Base-by-base conservation (phyloP, 2,329 filamentous ascomycete genomes). In the Clonostachys byssicola region DNA sequence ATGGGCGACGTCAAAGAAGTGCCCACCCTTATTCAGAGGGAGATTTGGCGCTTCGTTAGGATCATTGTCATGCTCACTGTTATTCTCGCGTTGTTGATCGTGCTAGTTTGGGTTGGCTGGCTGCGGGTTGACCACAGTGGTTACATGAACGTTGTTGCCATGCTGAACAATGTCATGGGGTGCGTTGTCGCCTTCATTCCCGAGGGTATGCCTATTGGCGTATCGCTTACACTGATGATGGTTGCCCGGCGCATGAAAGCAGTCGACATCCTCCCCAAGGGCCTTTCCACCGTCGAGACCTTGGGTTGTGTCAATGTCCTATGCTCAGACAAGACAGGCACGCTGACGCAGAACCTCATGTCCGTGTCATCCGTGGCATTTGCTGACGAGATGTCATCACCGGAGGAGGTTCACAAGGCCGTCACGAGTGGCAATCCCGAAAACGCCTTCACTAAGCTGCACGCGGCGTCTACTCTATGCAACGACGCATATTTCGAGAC, bases 111-210 rank as follows among this genome's bases (percentile, higher is more conserved):
- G 70, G 54, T 60, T 5, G 66, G 59, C 4, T 73, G 70, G 70
- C 54, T 73, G 2, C 57, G 65, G 0, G 52, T 52, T 5, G 61
- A 70, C 5, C 68, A 73, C 43, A 47, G 45, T 4, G 52, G 35
- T 0, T 73, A 62, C 58, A 68, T 74, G 60, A 66, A 61, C 33
- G 67, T 72, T 7, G 68, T 69, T 17, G 62, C 61, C 0, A 72
- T 73, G 64, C 58, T 74, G 2, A 68, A 71, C 58, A 67, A 72
- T n/a, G 67, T 70, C 45, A 72, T 74, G 64, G 67, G 67, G 14
- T 14, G 13, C 16, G 53, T 71, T 16, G 65, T 70, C 4, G 66
- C 65, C 2, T 68, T 66, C 42, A 66, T 70, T 6, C 65, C 67
- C 0, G 67, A 71, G 48, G 67, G 67, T 35, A 64, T 71, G 58